phyloP scores from a whole-genome alignment of 352 stramenopile genomes.

The Pythium apleroticum region DNA sequence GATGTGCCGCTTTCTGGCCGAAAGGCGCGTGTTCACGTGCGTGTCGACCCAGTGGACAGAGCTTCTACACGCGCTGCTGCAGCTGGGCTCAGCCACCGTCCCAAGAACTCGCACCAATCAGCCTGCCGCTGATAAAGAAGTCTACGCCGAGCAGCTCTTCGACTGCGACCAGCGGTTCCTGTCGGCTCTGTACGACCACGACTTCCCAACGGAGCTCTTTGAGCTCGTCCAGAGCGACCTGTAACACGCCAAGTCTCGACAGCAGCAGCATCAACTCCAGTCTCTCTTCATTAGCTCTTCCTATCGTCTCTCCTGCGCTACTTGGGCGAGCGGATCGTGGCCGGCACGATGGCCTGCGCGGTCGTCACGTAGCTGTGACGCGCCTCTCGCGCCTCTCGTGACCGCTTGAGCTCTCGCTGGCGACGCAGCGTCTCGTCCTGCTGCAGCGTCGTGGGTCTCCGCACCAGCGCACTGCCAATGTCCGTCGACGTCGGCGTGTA shows the following conservation, averaged over 20 bases:
- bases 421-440: slow-evolving; percentile 36
- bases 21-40: slow-evolving; percentile 6
- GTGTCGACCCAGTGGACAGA: slow-evolving; percentile 27
- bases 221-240: slow-evolving; percentile 19
- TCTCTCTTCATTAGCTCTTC: background rate
- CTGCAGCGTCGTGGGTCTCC: slow-evolving; percentile 25
- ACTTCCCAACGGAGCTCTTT: slow-evolving; percentile 40
- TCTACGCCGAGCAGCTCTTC: slow-evolving; percentile 15
- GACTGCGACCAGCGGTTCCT: slow-evolving; percentile 26
- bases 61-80: slow-evolving; percentile 10
- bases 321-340: slow-evolving; percentile 26
- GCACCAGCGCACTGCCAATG: slow-evolving; percentile 37
- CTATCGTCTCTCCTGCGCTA: slow-evolving; percentile 3
- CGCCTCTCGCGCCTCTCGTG: slow-evolving; percentile 37
- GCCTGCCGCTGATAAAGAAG: background rate
- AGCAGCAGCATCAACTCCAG: background rate
- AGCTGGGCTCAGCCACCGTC: background rate
- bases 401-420: slow-evolving; percentile 44
- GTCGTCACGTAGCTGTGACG: slow-evolving; percentile 57
- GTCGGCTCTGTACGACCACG: slow-evolving; percentile 24
- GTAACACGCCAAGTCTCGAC: background rate
- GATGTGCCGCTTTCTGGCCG: slow-evolving; percentile 17
- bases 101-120: background rate
- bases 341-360: slow-evolving; percentile 50
- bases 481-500: slow-evolving; percentile 62